A percentile compares a stretch with the other conserved stretches of the same genome.
phyloP scores from a whole-genome alignment of 1,139 yeast genomes.

The Geotrichum aggregatum region DNA sequence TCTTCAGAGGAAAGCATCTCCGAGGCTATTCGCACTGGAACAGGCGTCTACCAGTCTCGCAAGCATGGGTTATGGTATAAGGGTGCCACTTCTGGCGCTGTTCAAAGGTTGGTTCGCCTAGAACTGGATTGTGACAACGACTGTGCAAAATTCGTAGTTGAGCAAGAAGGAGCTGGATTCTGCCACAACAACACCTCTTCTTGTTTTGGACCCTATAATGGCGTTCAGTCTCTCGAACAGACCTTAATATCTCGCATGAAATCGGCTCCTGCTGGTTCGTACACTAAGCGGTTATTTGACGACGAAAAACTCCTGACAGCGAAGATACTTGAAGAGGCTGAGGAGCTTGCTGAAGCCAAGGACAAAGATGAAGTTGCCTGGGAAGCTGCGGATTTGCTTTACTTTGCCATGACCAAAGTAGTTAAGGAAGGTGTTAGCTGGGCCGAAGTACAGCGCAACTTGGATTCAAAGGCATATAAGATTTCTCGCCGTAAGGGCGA shows the following conservation, averaged over 20 bases:
- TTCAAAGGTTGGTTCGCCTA: constrained; percentile 65
- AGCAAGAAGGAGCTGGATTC: constrained; percentile 80
- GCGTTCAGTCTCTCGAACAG: constrained; percentile 58
- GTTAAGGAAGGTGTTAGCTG: constrained; percentile 75
- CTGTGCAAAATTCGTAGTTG: constrained; percentile 79
- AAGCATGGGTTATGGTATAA: constrained; percentile 90
- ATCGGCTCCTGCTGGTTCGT: constrained; percentile 84
- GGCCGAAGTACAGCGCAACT: constrained; percentile 75
- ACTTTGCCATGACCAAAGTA: constrained; percentile 86
- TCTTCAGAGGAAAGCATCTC: constrained; percentile 77
- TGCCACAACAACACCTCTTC: constrained; percentile 81
- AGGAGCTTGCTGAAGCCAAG: constrained; percentile 83
- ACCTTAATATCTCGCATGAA: constrained; percentile 49
- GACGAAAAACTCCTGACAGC: constrained; percentile 75
- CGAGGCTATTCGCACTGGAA: constrained; percentile 73
- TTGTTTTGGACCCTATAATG: constrained; percentile 67
- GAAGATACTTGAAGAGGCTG: constrained; percentile 93
- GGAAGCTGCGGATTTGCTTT: constrained; percentile 95
- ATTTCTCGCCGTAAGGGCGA: constrained; percentile 94
- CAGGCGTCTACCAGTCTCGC: constrained; percentile 93
- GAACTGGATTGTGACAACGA: constrained; percentile 90
- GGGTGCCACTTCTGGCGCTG: constrained; percentile 93
- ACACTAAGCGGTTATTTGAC: constrained; percentile 79
- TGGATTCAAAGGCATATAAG: constrained; percentile 77
- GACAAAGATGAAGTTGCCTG: constrained; percentile 74